These are phyloP conservation scores for Nakazawaea anatomiae DNA, from an alignment of 805 yeast species.

Conservation along the genomic window DNA sequence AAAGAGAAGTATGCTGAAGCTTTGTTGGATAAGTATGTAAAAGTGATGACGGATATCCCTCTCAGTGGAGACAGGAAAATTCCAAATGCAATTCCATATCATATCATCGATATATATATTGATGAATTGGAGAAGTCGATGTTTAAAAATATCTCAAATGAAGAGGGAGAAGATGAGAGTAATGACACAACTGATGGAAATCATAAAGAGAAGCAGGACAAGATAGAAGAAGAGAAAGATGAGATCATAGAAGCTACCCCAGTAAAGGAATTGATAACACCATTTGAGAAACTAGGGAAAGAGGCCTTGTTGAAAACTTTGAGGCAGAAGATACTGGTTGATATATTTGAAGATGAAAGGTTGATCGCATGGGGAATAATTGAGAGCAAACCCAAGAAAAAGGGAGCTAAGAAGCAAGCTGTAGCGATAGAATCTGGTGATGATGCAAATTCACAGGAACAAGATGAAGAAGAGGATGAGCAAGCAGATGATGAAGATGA, in stretches of 20 bases:
- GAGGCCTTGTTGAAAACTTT: slow-evolving; percentile 55
- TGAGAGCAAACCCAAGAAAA: slow-evolving; percentile 16
- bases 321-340: slow-evolving; percentile 58
- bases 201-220: slow-evolving; percentile 27
- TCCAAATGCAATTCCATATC: slow-evolving; percentile 77
- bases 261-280: slow-evolving; percentile 45
- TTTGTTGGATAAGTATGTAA: slow-evolving; percentile 39
- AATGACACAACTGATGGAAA: neutral
- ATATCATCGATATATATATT: slow-evolving; percentile 72
- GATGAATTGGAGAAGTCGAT: slow-evolving; percentile 77
- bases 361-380: slow-evolving; percentile 58
- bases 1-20: slow-evolving; percentile 47
- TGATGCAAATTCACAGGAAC: slow-evolving; percentile 8
- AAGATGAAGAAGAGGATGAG: slow-evolving; percentile 20
- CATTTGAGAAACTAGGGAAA: slow-evolving; percentile 48
- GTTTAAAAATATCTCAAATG: slow-evolving; percentile 40
- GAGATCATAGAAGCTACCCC: slow-evolving; percentile 43
- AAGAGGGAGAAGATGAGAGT: slow-evolving; percentile 35
- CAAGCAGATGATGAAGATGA: slow-evolving; percentile 24
- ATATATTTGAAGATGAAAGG: slow-evolving; percentile 60
- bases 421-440: slow-evolving; percentile 8
- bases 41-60: slow-evolving; percentile 37
- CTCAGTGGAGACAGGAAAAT: slow-evolving; percentile 53
- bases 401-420: slow-evolving; percentile 5
- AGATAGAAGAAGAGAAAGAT: slow-evolving; percentile 18